Evolutionary conservation across 108 stramenopile genomes (phyloP), one percentile per base, ranked within the genome.

Genomic region (Nannochloropsis salina): DNA sequence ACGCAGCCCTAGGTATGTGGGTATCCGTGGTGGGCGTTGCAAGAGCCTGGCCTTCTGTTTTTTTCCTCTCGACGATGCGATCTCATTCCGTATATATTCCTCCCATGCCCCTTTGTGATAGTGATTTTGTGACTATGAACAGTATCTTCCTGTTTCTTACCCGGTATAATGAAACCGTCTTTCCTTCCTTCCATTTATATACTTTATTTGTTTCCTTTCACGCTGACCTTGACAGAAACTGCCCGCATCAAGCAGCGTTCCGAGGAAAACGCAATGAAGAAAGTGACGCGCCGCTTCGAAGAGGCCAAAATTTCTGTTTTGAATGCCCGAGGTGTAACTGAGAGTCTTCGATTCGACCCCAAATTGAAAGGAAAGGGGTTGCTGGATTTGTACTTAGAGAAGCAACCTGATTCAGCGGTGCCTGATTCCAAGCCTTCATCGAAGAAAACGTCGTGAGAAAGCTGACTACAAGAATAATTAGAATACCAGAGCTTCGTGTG

Each of bases 321-420:
- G 80, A 79, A 84, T 18, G 81, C 82, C 74, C 80, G 89, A 42
- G 89, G 89, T 21, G 80, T 86, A 18, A 89, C 20, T 12, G 89
- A 89, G 61, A 80, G n/a, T 61, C 18, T 89, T 18, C 85, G 85
- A 10, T 89, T 89, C 47, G 89, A 89, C 85, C 89, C 89, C 21
- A 89, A 86, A 82, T 83, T 89, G 22, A 89, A 89, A 45, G 85
- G 83, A 21, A 89, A 83, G 88, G 89, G 89, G 9, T 44, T 89
- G 83, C 82, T 89, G 83, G 89, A 89, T 41, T 21, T 89, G 9
- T 80, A 6, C 47, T 40, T 41, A 83, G 42, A 61, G 6, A 84
- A 80, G 43, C 87, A 74, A 74, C 20, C 87, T 44, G 80, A 88
- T n/a, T 81, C 80, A 1, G 42, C 84, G 9, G 87, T 88, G 84